Base-by-base conservation (phyloP, 75 land plant species). In the Cupressus sempervirens region DNA sequence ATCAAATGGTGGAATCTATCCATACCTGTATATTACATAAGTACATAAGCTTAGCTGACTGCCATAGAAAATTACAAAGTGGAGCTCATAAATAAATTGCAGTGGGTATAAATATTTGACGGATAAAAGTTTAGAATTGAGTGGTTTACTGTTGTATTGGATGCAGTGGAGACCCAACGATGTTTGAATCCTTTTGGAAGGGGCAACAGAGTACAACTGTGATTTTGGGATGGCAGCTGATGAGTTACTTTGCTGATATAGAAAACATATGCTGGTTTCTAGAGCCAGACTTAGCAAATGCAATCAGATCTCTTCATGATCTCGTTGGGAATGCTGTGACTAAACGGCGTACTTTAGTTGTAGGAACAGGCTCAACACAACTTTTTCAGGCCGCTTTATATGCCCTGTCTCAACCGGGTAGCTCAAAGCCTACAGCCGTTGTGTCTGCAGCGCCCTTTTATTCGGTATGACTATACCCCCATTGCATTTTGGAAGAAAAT, bases 91-190 rank as follows among this genome's bases (percentile, higher is more conserved):
- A 48, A 48, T 48, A 48, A 8, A 4, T 58, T 54, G 20, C 58
- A 54, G 58, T 54, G 16, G 18, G 1, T 54, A 15, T 3, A 56
- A 45, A 8, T 2, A 46, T 46, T 46, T n/a, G 9, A 18, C 53
- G 83, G 6, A 26, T 34, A 16, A 34, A 50, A 80, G 15, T 41
- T 76, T n/a, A 23, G 36, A 40, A 30, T 80, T 18, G 67, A 83
- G 56, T 83, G 48, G 12, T 43, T 83, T 45, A 67, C 40, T 67
- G 36, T 36, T 81, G 67, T 7, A 72, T 72, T 9, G 4, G 32
- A 75, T 90, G 89, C 97, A 97, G 99, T 84, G 99, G 99, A 0
- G 99, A 97, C 92, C 99, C 99, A 83, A 95, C 94, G 14, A 91
- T 95, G 94, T 97, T 88, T 82, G 99, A 95, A 85, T 50, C 72